phyloP scores from a whole-genome alignment of 805 yeast species.

The Candida tallmaniae region DNA sequence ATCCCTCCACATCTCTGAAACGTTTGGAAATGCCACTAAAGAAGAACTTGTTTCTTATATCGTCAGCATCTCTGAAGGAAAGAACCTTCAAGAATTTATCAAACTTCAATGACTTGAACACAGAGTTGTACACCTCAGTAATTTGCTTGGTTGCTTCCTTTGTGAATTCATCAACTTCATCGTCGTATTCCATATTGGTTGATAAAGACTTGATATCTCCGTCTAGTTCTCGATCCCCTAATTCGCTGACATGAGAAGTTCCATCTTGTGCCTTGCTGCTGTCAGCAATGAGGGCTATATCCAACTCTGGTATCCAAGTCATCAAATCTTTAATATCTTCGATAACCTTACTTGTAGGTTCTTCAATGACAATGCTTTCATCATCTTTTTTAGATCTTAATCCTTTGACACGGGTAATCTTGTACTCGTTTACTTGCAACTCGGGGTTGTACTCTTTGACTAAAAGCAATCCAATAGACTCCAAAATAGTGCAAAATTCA shows the following conservation, averaged over 20 bases:
- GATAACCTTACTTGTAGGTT: constrained; percentile 38
- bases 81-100: constrained; percentile 11
- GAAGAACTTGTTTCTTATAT: constrained; percentile 24
- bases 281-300: not conserved
- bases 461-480: constrained; percentile 72
- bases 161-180: constrained; percentile 3
- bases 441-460: constrained; percentile 32
- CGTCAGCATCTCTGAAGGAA: constrained; percentile 22
- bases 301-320: constrained; percentile 44
- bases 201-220: constrained; percentile 9
- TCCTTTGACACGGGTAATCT: constrained; percentile 77
- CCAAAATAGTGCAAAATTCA: constrained; percentile 54
- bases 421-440: constrained; percentile 28
- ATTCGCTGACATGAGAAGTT: not conserved
- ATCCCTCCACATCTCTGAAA: constrained; percentile 82
- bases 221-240: not conserved
- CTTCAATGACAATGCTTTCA: constrained; percentile 18
- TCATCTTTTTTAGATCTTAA: constrained; percentile 46
- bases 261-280: too few relatives aligned
- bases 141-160: too few relatives aligned
- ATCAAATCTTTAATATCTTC: constrained; percentile 35
- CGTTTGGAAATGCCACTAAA: constrained; percentile 55
- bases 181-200: constrained; percentile 7
- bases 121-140: constrained; percentile 13
- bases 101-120: constrained; percentile 11